Conservation (phyloP, 805 yeast genomes). For the Debaryomyces maramus region DNA sequence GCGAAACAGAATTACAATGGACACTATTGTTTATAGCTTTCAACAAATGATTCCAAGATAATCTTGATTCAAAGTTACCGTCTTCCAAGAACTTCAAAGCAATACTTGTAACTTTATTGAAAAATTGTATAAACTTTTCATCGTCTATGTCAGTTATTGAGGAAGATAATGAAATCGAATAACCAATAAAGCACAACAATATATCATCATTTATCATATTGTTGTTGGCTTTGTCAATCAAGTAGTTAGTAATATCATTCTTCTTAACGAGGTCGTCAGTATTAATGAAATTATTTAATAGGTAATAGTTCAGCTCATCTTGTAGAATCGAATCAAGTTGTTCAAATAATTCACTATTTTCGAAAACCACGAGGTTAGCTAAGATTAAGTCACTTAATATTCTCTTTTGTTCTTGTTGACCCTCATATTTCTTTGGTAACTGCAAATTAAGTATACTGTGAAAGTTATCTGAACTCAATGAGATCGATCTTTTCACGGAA, state of each 20-base stretch:
- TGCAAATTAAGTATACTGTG: background rate
- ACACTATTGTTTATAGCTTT: constrained; percentile 7
- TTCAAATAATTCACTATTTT: constrained; percentile 5
- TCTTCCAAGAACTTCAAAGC: constrained; percentile 7
- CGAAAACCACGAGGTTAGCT: constrained; percentile 9
- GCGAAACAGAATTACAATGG: background rate
- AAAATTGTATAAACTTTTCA: constrained; percentile 2
- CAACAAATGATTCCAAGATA: constrained; percentile 13
- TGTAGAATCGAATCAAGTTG: constrained; percentile 9
- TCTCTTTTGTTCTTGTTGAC: background rate
- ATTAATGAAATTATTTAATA: constrained; percentile 16
- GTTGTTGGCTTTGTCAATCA: constrained; percentile 11
- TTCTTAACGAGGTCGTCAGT: constrained; percentile 3
- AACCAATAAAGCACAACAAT: constrained; percentile 19
- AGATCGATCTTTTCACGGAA: background rate
- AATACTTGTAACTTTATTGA: constrained; percentile 6
- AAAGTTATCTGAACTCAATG: background rate
- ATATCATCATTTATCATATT: constrained; percentile 10
- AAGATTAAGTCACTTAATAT: constrained; percentile 11
- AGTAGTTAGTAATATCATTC: constrained; percentile 7
- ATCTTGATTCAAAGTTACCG: constrained; percentile 3
- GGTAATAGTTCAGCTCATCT: constrained; percentile 9
- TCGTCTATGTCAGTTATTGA: constrained; percentile 20
- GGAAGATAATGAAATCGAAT: constrained; percentile 14
- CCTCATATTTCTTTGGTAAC: background rate